These are phyloP conservation scores for Pleurotus tuber-regium DNA, from an alignment of 768 basidiomycete genomes.

Conservation along the genomic window DNA sequence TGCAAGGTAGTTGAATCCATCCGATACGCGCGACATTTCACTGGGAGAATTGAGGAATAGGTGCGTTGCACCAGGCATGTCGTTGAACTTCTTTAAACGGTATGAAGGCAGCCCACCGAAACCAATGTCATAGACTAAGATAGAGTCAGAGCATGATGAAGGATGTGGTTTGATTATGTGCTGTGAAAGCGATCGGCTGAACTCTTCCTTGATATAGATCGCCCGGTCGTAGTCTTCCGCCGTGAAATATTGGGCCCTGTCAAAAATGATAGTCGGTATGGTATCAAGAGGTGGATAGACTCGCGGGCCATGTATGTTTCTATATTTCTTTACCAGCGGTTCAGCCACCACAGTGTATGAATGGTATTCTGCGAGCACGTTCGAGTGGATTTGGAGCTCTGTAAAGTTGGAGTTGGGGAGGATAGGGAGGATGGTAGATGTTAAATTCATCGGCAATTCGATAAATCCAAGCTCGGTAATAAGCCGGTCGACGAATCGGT, in stretches of 20 bases:
- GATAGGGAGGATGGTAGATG: constrained; percentile 24
- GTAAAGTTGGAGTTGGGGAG: constrained; percentile 28
- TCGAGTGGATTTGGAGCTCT: constrained; percentile 27
- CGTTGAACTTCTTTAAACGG: constrained; percentile 31
- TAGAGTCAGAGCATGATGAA: constrained; percentile 30
- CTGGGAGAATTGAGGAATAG: constrained; percentile 23
- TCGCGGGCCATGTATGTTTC: constrained; percentile 17
- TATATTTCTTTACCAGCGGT: constrained; percentile 26
- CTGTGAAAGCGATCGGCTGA: constrained; percentile 21
- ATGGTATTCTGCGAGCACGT: constrained; percentile 33
- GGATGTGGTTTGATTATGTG: constrained; percentile 26
- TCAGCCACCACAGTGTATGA: constrained; percentile 32
- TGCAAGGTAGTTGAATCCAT: constrained; percentile 32
- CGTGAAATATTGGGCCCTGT: constrained; percentile 21
- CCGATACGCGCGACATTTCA: constrained; percentile 12
- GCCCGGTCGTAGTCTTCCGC: constrained; percentile 25
- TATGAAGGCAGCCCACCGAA: constrained; percentile 34
- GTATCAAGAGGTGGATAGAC: constrained; percentile 29
- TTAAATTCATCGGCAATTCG: constrained; percentile 25
- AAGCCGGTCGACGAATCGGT: constrained; percentile 25
- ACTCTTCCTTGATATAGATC: constrained; percentile 23
- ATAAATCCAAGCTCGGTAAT: constrained; percentile 25
- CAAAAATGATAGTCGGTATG: constrained; percentile 28
- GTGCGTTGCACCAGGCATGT: constrained; percentile 26
- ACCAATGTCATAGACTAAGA: constrained; percentile 36